Base-by-base conservation (phyloP, 768 basidiomycete species). In the Mycena belliarum region DNA sequence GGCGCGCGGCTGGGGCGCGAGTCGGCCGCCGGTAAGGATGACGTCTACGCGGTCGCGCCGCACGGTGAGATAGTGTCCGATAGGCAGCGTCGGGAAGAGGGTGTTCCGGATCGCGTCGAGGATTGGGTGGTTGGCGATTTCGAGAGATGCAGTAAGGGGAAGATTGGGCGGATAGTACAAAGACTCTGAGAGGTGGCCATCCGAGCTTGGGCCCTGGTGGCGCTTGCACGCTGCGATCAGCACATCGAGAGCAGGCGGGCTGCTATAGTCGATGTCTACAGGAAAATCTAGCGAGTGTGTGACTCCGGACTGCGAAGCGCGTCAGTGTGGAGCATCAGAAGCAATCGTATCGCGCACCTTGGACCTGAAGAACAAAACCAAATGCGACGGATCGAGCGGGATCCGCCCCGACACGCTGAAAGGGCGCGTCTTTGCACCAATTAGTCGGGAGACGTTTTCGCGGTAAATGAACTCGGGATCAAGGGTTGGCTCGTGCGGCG, bases 201-300 rank as follows among this genome's bases (percentile, higher is more conserved):
- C 79, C 37, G 76, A 72, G 2, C 80, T 81, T 20, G 81, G 75
- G 1, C 79, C 80, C 52, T 82, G 81, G 64, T 87, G 83, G 6
- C 87, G 86, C 65, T 82, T 77, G 71, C 88, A 92, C 18, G 89
- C 81, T 5, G 84, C 85, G 62, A 92, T 82, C 65, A 93, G 79
- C 48, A 89, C 88, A 63, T 91, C 89, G 55, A 92, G 79, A 16
- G 91, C 84, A 1, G 89, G 89, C 16, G 90, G 89, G 16, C 85
- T 80, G 68, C 83, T 85, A 64, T 87, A 84, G 61, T 86, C 85
- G 43, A 89, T 79, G 64, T 92, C 87, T 57, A 93, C 82, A 6
- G 91, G 91, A 67, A 92, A 92, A 68, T 91, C 88, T 21, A 93
- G 79, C 10, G 89, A 87, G 67, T 93, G 88, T 0, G 88, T 85